These are phyloP conservation scores for Yamadazyma triangularis DNA, from an alignment of 1,139 yeast genomes.

Conservation along the genomic window DNA sequence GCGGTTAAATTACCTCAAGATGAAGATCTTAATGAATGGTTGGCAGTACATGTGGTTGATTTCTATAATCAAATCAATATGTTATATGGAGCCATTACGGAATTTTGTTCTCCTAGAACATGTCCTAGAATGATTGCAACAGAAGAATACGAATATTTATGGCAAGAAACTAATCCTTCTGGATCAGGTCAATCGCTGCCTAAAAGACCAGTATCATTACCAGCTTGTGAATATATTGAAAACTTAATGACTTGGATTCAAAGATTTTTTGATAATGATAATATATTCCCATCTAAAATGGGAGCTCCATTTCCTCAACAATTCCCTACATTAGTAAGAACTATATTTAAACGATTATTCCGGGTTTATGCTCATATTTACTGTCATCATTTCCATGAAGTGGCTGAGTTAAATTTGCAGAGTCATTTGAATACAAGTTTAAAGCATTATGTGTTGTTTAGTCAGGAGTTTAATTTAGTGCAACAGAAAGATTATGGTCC, in stretches of 20 bases:
- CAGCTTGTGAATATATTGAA: conserved; percentile 95
- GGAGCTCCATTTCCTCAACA: conserved; percentile 84
- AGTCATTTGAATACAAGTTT: conserved; percentile 91
- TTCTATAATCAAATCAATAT: conserved; percentile 94
- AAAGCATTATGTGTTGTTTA: conserved; percentile 87
- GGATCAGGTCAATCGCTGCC: conserved; percentile 51
- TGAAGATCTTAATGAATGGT: conserved; percentile 91
- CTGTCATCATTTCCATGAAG: conserved; percentile 96
- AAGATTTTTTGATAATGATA: conserved; percentile 81
- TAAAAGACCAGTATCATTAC: conserved; percentile 46
- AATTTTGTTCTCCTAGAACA: conserved; percentile 86
- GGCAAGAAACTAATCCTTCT: conserved; percentile 69
- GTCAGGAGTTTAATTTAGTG: conserved; percentile 76
- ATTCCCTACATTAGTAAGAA: conserved; percentile 66
- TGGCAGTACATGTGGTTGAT: conserved; percentile 88
- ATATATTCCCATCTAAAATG: conserved; percentile 81
- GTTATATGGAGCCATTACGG: conserved; percentile 94
- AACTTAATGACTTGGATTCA: conserved; percentile 94
- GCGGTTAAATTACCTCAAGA: conserved; percentile 94
- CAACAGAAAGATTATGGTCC: conserved; percentile 88
- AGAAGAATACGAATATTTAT: conserved; percentile 89
- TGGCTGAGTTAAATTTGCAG: conserved; percentile 85
- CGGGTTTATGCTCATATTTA: conserved; percentile 97
- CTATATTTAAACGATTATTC: conserved; percentile 84
- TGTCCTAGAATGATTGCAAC: conserved; percentile 98